Percentiles rank a stretch among this genome's conserved stretches.
These are phyloP conservation scores for Diutina rugosa DNA, from an alignment of 1,139 yeast species.

Conservation along the genomic window DNA sequence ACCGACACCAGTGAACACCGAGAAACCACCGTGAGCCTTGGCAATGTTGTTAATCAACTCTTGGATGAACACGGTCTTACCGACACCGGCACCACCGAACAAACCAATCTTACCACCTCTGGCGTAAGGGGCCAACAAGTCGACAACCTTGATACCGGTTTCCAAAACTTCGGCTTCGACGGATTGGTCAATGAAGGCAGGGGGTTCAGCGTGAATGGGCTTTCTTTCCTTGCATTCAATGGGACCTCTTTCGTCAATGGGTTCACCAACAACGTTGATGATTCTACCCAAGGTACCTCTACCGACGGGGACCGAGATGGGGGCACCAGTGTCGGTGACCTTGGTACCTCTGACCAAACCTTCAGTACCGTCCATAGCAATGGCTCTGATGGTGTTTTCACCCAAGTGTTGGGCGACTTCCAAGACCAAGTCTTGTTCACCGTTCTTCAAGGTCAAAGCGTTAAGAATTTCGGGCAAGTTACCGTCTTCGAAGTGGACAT, in stretches of 20 bases:
- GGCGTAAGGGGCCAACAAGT: slow-evolving; percentile 97
- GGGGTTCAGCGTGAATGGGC: slow-evolving; percentile 99
- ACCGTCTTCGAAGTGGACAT: slow-evolving; percentile 97
- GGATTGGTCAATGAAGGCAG: slow-evolving; percentile 90
- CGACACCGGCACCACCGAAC: slow-evolving; percentile 99
- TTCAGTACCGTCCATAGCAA: slow-evolving; percentile 99
- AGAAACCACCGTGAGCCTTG: slow-evolving; percentile 99
- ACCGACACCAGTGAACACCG: slow-evolving; percentile 99
- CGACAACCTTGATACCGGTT: slow-evolving; percentile 99
- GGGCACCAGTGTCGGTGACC: slow-evolving; percentile 93
- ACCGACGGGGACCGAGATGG: slow-evolving; percentile 98
- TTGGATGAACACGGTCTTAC: slow-evolving; percentile 99
- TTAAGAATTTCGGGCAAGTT: slow-evolving; percentile 94
- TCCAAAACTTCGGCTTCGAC: slow-evolving; percentile 96
- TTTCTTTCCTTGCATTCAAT: slow-evolving; percentile 81
- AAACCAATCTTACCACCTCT: slow-evolving; percentile 99
- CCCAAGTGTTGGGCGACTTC: slow-evolving; percentile 99
- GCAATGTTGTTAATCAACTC: slow-evolving; percentile 99
- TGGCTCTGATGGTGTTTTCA: slow-evolving; percentile 99
- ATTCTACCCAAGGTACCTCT: slow-evolving; percentile 98
- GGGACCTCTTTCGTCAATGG: slow-evolving; percentile 99
- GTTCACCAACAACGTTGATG: slow-evolving; percentile 97
- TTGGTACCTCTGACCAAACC: slow-evolving; percentile 97
- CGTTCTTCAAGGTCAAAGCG: slow-evolving; percentile 77
- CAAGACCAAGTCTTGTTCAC: slow-evolving; percentile 66